Conservation (phyloP, 257 asterid species). For the Solanum chmielewskii region DNA sequence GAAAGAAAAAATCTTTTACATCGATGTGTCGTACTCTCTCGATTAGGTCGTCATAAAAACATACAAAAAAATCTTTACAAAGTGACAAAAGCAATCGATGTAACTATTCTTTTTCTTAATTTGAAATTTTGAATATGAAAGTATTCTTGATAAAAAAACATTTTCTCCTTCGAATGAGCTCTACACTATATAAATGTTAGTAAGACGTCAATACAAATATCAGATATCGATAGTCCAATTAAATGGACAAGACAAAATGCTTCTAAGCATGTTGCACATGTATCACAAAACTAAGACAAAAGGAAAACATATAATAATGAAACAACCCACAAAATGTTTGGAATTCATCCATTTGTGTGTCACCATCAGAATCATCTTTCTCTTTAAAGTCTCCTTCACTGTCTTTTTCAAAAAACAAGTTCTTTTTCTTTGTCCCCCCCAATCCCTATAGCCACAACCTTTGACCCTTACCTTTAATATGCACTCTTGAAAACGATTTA, state of each 20-base stretch:
- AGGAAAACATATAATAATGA: neutral
- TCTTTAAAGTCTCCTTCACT: neutral
- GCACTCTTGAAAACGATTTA: neutral
- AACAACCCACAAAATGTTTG: neutral
- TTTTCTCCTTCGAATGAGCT: neutral
- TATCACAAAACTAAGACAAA: neutral
- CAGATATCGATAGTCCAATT: neutral
- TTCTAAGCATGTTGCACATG: neutral
- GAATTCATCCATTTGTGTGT: neutral
- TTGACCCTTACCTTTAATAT: neutral
- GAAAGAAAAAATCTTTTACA: no score
- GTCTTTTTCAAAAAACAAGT: neutral
- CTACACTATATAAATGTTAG: no score
- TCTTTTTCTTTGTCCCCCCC: neutral
- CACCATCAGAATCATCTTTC: neutral
- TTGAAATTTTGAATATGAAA: no score
- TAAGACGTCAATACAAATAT: no score
- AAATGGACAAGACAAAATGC: neutral
- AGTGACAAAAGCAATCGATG: neutral
- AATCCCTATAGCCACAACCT: neutral
- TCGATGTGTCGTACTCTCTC: neutral
- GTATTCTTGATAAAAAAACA: no score
- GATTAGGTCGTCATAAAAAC: no score
- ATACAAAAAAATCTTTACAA: neutral
- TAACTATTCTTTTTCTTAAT: neutral